Conservation (phyloP, 768 basidiomycete genomes). For the Boletus edulis region DNA sequence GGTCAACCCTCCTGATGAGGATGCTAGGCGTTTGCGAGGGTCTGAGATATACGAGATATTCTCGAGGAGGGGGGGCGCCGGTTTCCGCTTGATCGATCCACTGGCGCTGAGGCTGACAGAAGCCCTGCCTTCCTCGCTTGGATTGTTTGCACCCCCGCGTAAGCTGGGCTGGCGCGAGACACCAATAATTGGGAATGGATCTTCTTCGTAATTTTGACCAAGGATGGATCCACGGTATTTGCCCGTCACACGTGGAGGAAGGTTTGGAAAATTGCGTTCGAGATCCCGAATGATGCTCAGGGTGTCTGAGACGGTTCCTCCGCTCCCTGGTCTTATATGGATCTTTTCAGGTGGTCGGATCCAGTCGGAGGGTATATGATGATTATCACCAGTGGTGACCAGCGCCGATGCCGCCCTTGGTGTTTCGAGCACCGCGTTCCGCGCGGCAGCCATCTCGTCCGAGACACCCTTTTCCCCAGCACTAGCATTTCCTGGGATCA, state of each 20-base stretch:
- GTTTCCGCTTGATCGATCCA: conserved; percentile 30
- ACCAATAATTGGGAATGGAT: conserved; percentile 20
- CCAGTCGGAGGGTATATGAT: conserved; percentile 10
- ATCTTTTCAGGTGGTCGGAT: conserved; percentile 4
- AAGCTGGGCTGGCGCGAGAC: conserved; percentile 25
- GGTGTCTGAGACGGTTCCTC: conserved; percentile 38
- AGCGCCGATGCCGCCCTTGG: conserved; percentile 15
- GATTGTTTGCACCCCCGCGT: conserved; percentile 1
- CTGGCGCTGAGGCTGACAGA: conserved; percentile 12
- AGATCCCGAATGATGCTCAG: conserved; percentile 49
- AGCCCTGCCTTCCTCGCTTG: conserved; percentile 12
- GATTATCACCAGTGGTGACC: not conserved
- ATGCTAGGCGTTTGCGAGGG: conserved; percentile 3
- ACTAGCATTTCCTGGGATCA: conserved; percentile 1
- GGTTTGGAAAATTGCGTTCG: conserved; percentile 51
- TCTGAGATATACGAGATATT: conserved; percentile 9
- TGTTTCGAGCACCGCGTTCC: not conserved
- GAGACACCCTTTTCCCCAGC: conserved; percentile 1
- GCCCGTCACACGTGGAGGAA: conserved; percentile 37
- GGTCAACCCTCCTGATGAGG: conserved; percentile 27
- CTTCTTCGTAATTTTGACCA: conserved; percentile 22
- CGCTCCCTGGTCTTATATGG: conserved; percentile 21
- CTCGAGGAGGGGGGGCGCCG: conserved; percentile 27
- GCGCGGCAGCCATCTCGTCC: conserved; percentile 8
- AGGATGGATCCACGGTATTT: conserved; percentile 27